Conservation (phyloP, 2,329 filamentous ascomycete species). For the Fusarium oligoseptatum region DNA sequence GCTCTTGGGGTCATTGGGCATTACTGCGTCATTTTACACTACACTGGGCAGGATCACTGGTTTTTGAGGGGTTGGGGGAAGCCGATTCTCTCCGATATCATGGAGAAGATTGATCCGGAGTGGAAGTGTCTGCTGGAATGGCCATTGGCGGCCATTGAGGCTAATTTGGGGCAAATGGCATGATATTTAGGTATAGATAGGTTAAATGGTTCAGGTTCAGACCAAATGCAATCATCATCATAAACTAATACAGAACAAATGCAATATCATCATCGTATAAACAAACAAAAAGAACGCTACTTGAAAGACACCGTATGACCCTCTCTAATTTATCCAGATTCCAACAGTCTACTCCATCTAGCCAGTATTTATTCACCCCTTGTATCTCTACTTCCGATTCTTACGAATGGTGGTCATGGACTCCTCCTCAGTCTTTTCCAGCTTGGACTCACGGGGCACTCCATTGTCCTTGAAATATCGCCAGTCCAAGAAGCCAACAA, state of each 20-base stretch:
- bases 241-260: too few relatives aligned
- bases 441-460: background rate
- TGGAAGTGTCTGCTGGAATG: slow-evolving; percentile 24
- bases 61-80: slow-evolving; percentile 33
- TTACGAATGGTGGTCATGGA: background rate
- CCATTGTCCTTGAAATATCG: background rate
- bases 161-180: background rate
- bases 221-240: too few relatives aligned
- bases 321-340: background rate
- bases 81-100: slow-evolving; percentile 19
- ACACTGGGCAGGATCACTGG: slow-evolving; percentile 21
- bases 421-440: background rate
- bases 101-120: slow-evolving; percentile 3
- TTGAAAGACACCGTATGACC: background rate
- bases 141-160: slow-evolving; percentile 25
- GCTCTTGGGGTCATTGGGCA: slow-evolving; percentile 30
- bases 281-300: background rate
- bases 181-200: background rate
- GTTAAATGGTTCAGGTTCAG: background rate
- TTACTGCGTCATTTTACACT: slow-evolving; percentile 33
- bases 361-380: background rate
- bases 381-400: background rate
- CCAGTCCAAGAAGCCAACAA: background rate
- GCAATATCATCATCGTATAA: background rate
- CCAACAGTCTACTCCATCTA: background rate